Base-by-base conservation (phyloP, 139 green algal species). In the Micromonas pusilla region DNA sequence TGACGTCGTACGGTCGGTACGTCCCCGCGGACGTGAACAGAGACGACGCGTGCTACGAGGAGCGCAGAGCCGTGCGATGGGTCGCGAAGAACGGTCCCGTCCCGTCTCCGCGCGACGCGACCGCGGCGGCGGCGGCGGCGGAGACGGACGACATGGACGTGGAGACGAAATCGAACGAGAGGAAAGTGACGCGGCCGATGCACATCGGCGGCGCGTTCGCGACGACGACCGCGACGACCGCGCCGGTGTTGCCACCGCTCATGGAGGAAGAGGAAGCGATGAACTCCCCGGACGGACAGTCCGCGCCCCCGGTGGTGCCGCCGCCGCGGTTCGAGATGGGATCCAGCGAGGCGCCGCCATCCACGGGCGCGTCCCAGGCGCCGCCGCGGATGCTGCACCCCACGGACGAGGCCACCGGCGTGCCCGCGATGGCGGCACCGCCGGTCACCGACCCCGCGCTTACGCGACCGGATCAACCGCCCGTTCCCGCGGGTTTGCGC, bases 31-130 rank as follows among this genome's bases (percentile, higher is more conserved):
- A 83, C 38, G 54, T 82, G 34, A 53, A 68, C 25, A 70, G 86
- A 0, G 78, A 86, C 37, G 91, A 95, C 73, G 30, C 85, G 52
- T 87, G 82, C 70, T 95, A 91, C 83, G 91, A 95, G 78, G 91
- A 95, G 80, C 54, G 84, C 4, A 72, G 90, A 1, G 88, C 86
- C 6, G 60, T 62, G 3, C 60, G 31, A 0, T 91, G 85, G 86
- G 30, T 81, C 0, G 63, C 34, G 26, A 34, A 39, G 39, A 81
- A 45, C 62, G 34, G 64, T 3, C 30, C 37, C 32, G 9, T 30
- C 3, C 3, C 33, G 6, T 9, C 23, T 30, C 36, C 33, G 68
- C 4, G 36, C 4, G 5, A 31, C 23, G 25, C 34, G 5, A 31
- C 20, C 5, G 37, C 5, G 21, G 32, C 26, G 13, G 62, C 32